Base-by-base conservation (phyloP, 2,329 filamentous ascomycete genomes). In the Pezizomycotina sp. region DNA sequence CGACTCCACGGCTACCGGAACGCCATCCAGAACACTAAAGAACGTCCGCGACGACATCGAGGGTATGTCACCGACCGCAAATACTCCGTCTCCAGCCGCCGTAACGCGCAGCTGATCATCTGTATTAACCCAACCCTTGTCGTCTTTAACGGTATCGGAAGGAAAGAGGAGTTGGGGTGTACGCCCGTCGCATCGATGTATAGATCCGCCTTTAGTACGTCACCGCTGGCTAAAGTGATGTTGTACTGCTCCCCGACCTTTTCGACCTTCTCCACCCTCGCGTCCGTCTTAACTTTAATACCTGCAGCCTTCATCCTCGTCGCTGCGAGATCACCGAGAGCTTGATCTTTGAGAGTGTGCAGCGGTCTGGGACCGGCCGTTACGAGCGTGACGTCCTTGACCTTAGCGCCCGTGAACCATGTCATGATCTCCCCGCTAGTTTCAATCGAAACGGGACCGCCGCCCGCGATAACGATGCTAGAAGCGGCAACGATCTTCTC, bases 171-270 rank as follows among this genome's bases (percentile, higher is more conserved):
- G 21, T 43, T 43, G 8, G 41, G 41, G 13, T 38, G 38, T 13
- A 43, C 19, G 7, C 41, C 41, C 5, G 41, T 43, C 7, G 41
- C 31, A 12, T 43, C 41, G 6, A 43, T 39, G 36, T 43, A 43
- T 9, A 43, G 22, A 15, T 43, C 41, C n/a, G n/a, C n/a, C n/a
- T n/a, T n/a, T n/a, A n/a, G n/a, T 18, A 43, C 41, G 13, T 43
- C 41, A 4, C 41, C 41, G 12, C 14, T 43, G 9, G 38, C 41
- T 5, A 43, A 26, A n/a, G n/a, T n/a, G n/a, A n/a, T n/a, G n/a
- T n/a, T n/a, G n/a, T n/a, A n/a, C n/a, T n/a, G n/a, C n/a, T n/a
- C n/a, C n/a, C n/a, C n/a, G n/a, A n/a, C n/a, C 7, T 20, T 43
- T 9, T 35, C 28, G 2, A 33, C 27, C 2, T 35, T 35, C 4